These are phyloP conservation scores for Pulveroboletus sp. DNA, from an alignment of 768 basidiomycete genomes.

Conservation along the genomic window DNA sequence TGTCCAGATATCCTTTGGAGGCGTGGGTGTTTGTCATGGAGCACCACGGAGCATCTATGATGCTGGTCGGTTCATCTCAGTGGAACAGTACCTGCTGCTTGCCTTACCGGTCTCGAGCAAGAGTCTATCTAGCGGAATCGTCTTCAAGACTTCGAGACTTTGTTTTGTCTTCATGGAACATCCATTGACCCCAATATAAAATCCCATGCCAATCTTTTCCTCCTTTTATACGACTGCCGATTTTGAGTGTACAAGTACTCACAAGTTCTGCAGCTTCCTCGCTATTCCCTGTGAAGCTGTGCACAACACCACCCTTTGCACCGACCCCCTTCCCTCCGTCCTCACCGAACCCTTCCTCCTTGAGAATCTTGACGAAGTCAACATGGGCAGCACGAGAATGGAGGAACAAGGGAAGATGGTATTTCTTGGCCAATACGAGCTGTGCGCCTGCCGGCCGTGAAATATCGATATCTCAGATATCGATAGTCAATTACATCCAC, in stretches of 20 bases:
- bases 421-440: conserved; percentile 62
- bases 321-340: conserved; percentile 54
- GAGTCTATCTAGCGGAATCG: conserved; percentile 55
- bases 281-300: conserved; percentile 70
- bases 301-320: conserved; percentile 71
- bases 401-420: conserved; percentile 73
- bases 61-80: conserved; percentile 3
- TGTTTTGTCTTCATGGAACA: conserved; percentile 72
- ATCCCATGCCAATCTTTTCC: conserved; percentile 66
- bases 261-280: conserved; percentile 66
- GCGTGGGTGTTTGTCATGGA: conserved; percentile 65
- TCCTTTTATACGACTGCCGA: background rate
- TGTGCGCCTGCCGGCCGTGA: conserved; percentile 41
- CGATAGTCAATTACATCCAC: background rate
- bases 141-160: conserved; percentile 51
- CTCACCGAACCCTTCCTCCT: conserved; percentile 59
- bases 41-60: conserved; percentile 68
- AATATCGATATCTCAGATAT: background rate
- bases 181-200: conserved; percentile 60
- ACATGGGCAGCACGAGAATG: conserved; percentile 75
- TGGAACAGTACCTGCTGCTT: background rate
- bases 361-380: conserved; percentile 64
- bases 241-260: conserved; percentile 27
- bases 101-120: conserved; percentile 70
- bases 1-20: conserved; percentile 47